Conservation (phyloP, 75 land plant species). For the Selaginella moellendorffii region DNA sequence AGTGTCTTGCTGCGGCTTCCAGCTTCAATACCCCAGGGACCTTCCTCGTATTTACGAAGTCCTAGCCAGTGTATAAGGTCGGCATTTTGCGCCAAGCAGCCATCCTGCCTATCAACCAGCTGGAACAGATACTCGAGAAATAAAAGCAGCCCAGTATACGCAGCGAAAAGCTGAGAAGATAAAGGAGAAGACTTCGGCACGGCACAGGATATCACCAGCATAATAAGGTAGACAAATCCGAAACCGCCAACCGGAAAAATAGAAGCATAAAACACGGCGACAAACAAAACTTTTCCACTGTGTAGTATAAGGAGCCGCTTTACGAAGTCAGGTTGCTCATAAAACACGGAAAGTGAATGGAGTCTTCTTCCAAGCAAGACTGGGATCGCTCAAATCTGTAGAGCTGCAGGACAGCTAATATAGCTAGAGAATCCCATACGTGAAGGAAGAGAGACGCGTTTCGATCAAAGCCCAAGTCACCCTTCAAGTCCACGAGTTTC, state of each 20-base stretch:
- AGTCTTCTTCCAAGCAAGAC: not conserved
- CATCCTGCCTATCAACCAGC: conserved; percentile 62
- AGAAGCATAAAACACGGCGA: conserved; percentile 82
- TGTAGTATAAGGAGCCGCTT: conserved; percentile 75
- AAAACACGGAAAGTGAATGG: conserved; percentile 15
- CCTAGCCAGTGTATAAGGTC: conserved; percentile 67
- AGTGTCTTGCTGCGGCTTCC: conserved; percentile 65
- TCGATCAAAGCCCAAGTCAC: conserved; percentile 49
- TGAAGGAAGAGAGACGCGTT: conserved; percentile 55
- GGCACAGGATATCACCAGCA: conserved; percentile 48
- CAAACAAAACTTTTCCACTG: conserved; percentile 64
- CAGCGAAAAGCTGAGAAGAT: conserved; percentile 53
- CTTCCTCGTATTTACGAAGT: conserved; percentile 34
- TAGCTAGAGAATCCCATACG: conserved; percentile 74
- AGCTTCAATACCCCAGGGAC: conserved; percentile 64
- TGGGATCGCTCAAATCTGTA: conserved; percentile 54
- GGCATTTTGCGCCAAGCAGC: conserved; percentile 67
- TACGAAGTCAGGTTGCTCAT: conserved; percentile 44
- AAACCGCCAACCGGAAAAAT: conserved; percentile 72
- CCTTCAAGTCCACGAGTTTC: conserved; percentile 32
- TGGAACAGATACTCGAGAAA: conserved; percentile 71
- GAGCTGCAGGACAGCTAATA: conserved; percentile 83
- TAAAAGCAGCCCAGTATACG: conserved; percentile 59
- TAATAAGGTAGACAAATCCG: conserved; percentile 75
- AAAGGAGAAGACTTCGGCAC: conserved; percentile 71